Conservation (phyloP, 2,329 filamentous ascomycete species). For the Fusarium odoratissimum region DNA sequence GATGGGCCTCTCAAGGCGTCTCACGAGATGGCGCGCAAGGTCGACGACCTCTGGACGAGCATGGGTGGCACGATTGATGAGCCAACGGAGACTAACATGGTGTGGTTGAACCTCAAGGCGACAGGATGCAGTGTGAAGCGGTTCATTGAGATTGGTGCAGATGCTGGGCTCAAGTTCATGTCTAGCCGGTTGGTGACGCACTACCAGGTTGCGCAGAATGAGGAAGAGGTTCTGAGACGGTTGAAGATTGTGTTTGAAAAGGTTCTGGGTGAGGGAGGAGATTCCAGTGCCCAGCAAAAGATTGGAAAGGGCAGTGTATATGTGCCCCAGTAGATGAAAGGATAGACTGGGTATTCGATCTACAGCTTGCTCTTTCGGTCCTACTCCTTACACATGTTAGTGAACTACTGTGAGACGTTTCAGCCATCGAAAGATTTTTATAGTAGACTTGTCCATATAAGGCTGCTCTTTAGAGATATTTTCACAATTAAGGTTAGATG, state of each 20-base stretch:
- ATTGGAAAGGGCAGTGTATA: conserved; percentile 46
- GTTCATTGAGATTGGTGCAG: conserved; percentile 55
- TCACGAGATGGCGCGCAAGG: conserved; percentile 71
- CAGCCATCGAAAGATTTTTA: background rate
- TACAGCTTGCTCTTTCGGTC: background rate
- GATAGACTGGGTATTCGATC: background rate
- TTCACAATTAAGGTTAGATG: background rate
- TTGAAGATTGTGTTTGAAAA: conserved; percentile 66
- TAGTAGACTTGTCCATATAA: background rate
- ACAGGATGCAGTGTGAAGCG: conserved; percentile 58
- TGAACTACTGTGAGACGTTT: background rate
- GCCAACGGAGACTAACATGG: conserved; percentile 91
- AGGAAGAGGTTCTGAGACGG: conserved; percentile 68
- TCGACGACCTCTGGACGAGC: conserved; percentile 77
- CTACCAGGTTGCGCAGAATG: conserved; percentile 71
- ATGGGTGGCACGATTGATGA: conserved; percentile 75
- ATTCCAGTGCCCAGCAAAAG: conserved; percentile 16
- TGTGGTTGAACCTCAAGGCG: conserved; percentile 80
- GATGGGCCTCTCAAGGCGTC: conserved; percentile 69
- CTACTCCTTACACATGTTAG: background rate
- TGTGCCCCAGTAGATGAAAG: conserved; percentile 29
- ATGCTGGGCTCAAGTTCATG: conserved; percentile 57
- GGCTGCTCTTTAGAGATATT: background rate
- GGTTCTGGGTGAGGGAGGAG: conserved; percentile 43
- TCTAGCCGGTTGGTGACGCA: conserved; percentile 60